Conservation (phyloP, 225 moss, liverwort and hornwort genomes). For the Marchantia polymorpha region DNA sequence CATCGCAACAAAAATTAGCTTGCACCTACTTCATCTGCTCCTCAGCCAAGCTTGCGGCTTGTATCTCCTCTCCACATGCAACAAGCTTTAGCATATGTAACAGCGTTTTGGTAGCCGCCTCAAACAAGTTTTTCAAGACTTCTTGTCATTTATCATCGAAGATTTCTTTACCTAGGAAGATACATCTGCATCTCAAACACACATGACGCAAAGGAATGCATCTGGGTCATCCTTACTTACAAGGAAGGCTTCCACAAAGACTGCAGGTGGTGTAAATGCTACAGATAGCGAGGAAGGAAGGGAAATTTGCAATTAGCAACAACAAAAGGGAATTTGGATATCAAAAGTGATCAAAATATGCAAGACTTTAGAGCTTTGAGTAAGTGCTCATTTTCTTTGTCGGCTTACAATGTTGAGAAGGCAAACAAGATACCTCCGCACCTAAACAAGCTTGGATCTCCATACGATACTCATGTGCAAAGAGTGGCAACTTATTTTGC, state of each 20-base stretch:
- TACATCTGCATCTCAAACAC: not conserved
- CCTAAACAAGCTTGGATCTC: too few species aligned
- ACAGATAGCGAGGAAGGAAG: constrained; percentile 25
- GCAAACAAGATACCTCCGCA: too few species aligned
- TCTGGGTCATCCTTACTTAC: not conserved
- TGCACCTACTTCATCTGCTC: too few species aligned
- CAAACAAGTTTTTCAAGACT: constrained; percentile 67
- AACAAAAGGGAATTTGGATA: constrained; percentile 34
- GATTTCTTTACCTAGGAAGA: constrained; percentile 19
- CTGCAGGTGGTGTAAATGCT: constrained; percentile 3
- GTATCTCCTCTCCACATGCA: constrained; percentile 57
- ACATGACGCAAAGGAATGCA: not conserved
- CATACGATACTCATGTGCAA: too few species aligned
- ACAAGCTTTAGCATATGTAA: constrained; percentile 84
- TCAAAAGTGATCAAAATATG: constrained; percentile 31
- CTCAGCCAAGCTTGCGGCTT: constrained; percentile 31
- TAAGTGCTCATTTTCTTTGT: not conserved
- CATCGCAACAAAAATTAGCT: too few species aligned
- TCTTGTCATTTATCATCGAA: constrained; percentile 93
- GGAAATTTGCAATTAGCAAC: constrained; percentile 33
- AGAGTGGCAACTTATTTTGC: too few species aligned
- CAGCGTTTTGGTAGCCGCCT: constrained; percentile 77
- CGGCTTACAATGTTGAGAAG: too few species aligned
- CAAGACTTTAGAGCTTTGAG: constrained; percentile 21
- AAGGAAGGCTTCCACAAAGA: not conserved